Conservation (phyloP, 225 moss, liverwort and hornwort genomes). For the Pleurozium schreberi region DNA sequence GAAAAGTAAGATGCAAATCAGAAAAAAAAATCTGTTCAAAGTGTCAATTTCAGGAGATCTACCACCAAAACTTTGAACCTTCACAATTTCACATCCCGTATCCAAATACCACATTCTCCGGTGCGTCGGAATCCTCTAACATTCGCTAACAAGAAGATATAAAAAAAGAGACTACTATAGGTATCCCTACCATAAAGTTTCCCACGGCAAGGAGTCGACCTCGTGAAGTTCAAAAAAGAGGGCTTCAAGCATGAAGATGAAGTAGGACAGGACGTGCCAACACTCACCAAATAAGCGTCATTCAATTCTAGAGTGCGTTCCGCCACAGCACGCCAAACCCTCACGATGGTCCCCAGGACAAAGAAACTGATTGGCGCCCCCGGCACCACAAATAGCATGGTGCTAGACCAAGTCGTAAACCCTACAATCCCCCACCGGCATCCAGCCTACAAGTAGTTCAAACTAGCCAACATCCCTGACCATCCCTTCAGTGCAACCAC, state of each 20-base stretch:
- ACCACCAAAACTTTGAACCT: background rate
- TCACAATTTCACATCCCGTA: background rate
- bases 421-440: background rate
- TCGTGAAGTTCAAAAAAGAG: background rate
- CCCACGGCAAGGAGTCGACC: no score
- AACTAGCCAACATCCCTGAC: background rate
- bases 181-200: background rate
- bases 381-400: conserved; percentile 1
- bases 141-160: background rate
- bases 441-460: background rate
- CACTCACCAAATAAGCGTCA: conserved; percentile 9
- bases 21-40: background rate
- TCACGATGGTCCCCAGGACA: background rate
- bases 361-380: background rate
- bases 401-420: background rate
- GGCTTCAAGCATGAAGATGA: background rate
- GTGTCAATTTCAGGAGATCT: background rate
- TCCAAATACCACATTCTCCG: background rate
- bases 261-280: background rate
- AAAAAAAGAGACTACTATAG: no score
- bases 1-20: background rate
- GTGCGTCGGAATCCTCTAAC: background rate
- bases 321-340: conserved; percentile 9
- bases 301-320: conserved; percentile 12
- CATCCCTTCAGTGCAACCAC: background rate